A percentile compares a stretch with the other conserved stretches of the same genome.
Conservation (phyloP, 345 rosid genomes). For the Geranium rotundifolium region DNA sequence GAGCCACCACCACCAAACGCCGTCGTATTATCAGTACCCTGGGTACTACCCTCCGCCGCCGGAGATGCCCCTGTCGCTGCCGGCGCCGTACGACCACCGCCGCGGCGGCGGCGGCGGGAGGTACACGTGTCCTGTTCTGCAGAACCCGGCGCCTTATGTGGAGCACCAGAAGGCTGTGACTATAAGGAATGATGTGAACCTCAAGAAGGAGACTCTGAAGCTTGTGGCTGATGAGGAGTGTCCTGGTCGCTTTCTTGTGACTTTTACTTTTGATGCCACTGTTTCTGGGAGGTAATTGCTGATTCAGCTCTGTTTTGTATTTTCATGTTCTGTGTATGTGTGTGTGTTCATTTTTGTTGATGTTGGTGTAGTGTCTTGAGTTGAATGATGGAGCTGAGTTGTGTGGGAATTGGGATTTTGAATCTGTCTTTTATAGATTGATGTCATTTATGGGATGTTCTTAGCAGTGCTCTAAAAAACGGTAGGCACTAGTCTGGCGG, state of each 20-base stretch:
- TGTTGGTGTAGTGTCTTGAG: too few relatives aligned
- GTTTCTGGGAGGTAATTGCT: conserved; percentile 56
- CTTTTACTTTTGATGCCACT: conserved; percentile 86
- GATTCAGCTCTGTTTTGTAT: not conserved
- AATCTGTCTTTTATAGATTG: too few relatives aligned
- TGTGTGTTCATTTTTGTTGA: not conserved
- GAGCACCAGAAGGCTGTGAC: conserved; percentile 84
- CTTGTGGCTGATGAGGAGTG: conserved; percentile 43
- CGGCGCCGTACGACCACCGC: conserved; percentile 58
- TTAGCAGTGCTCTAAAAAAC: too few relatives aligned
- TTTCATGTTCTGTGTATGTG: not conserved
- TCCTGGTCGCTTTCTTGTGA: conserved; percentile 56
- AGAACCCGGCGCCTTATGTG: conserved; percentile 40
- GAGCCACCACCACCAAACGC: too few relatives aligned
- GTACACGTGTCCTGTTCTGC: conserved; percentile 32
- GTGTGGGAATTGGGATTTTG: too few relatives aligned
- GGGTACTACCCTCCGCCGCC: conserved; percentile 49
- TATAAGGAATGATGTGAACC: conserved; percentile 63
- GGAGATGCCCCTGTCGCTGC: conserved; percentile 40
- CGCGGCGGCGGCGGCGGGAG: conserved; percentile 39
- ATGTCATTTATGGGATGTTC: too few relatives aligned
- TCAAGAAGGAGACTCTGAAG: conserved; percentile 67
- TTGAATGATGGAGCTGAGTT: not conserved
- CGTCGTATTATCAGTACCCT: conserved; percentile 45
- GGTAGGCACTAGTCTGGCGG: too few relatives aligned